Base-by-base conservation (phyloP, 345 rosid genomes). In the Salix dunnii region DNA sequence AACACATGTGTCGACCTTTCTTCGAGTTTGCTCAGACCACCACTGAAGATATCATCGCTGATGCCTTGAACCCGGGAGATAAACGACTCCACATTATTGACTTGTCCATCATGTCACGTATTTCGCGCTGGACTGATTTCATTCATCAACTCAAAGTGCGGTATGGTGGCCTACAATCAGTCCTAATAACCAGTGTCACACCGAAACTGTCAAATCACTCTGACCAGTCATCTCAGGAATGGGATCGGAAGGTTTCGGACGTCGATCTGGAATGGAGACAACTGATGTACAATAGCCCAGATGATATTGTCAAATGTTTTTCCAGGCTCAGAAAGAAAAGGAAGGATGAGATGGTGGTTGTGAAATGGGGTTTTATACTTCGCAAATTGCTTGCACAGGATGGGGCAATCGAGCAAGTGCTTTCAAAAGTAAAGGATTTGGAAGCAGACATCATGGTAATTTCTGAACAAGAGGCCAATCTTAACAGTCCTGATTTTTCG, bases 361-460 rank as follows among this genome's bases (percentile, higher is more conserved):
- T 94, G 16, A 94, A 94, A 79, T 94, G 97, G 11, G 85, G 90
- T 71, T 84, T 92, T 85, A 92, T 87, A 85, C 87, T 94, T 43
- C 98, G 92, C 77, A 86, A 79, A 65, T 78, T 94, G 17, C 81
- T 89, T 1, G 90, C 87, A 14, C 74, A 87, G 2, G 27, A 23
- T 10, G 31, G 31, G 6, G 81, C 96, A 0, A 86, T 91, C 61
- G 91, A 88, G n/a, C 68, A 79, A 78, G 92, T 91, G 3, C 72
- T 61, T 2, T 61, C 30, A 25, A 61, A 3, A 61, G 27, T 61
- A 30, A 61, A 61, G 65, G 65, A 61, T 61, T 61, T 61, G 16
- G 16, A 7, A 5, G 30, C 65, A 5, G 65, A 61, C 16, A 25
- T 61, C 2, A 25, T 61, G 30, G 65, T 61, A 8, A 25, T 61